Conservation (phyloP, 306 rosid species). For the Castanopsis chinensis region DNA sequence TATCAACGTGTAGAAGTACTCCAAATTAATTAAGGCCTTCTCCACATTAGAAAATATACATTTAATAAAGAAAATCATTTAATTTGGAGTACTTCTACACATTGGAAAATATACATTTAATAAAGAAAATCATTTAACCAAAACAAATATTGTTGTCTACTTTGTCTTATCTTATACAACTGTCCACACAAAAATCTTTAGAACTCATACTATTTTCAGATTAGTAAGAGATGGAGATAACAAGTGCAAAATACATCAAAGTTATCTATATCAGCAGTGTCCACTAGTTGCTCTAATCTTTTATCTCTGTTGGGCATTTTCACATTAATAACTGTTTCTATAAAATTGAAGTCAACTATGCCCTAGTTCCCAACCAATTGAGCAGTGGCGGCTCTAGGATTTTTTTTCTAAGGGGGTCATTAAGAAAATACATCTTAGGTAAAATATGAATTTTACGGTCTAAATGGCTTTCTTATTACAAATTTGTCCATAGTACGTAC, state of each 20-base stretch:
- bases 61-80: not conserved
- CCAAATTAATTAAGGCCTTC: not conserved
- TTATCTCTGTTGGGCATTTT: not conserved
- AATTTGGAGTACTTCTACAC: no score
- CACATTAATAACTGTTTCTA: not conserved
- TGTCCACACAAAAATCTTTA: not conserved
- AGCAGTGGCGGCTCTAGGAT: no score
- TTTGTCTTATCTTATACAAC: not conserved
- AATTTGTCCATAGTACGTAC: no score
- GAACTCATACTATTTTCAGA: not conserved
- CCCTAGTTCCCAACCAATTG: not conserved
- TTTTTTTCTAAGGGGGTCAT: no score
- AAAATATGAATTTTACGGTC: no score
- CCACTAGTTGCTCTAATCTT: not conserved
- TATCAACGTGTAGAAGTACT: not conserved
- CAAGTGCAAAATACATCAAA: not conserved
- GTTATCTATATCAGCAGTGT: not conserved
- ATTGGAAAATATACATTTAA: no score
- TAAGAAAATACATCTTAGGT: no score
- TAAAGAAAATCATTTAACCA: not conserved
- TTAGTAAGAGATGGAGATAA: not conserved
- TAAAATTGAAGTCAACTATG: not conserved
- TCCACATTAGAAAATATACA: not conserved
- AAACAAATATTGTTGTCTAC: not conserved
- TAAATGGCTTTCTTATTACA: no score